These are phyloP conservation scores for Skeletonema grethae DNA, from an alignment of 108 stramenopile species.

Conservation along the genomic window DNA sequence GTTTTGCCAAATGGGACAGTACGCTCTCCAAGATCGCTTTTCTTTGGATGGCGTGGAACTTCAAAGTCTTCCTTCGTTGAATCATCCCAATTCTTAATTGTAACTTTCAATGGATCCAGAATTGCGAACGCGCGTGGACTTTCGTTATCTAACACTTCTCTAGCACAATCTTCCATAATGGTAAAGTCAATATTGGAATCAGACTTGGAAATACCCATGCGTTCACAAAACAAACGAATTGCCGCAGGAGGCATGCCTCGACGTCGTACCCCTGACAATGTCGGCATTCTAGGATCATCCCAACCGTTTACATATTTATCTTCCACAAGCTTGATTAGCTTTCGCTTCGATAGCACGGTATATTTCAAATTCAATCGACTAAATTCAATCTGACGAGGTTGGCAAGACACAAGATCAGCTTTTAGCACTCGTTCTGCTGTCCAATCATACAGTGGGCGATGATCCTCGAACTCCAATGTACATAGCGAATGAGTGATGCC, in stretches of 20 bases:
- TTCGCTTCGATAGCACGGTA: slow-evolving; percentile 88
- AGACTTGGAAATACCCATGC: slow-evolving; percentile 89
- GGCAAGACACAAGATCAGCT: slow-evolving; percentile 58
- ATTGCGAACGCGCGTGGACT: slow-evolving; percentile 82
- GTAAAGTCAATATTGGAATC: slow-evolving; percentile 88
- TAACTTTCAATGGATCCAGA: slow-evolving; percentile 83
- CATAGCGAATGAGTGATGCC: slow-evolving; percentile 91
- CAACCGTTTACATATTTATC: slow-evolving; percentile 79
- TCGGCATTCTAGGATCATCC: slow-evolving; percentile 91
- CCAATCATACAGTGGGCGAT: slow-evolving; percentile 94
- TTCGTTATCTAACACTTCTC: slow-evolving; percentile 83
- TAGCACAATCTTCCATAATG: slow-evolving; percentile 83
- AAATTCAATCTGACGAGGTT: slow-evolving; percentile 92
- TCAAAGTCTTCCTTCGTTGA: slow-evolving; percentile 63
- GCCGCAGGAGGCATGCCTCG: slow-evolving; percentile 88
- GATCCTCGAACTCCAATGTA: slow-evolving; percentile 93
- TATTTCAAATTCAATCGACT: slow-evolving; percentile 90
- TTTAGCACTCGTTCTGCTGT: slow-evolving; percentile 76
- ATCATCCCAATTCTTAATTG: slow-evolving; percentile 84
- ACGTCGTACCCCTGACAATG: slow-evolving; percentile 82
- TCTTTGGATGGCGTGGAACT: slow-evolving; percentile 86
- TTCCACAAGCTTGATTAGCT: slow-evolving; percentile 87
- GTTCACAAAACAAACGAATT: slow-evolving; percentile 84
- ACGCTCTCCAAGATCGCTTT: slow-evolving; percentile 71
- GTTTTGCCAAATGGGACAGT: slow-evolving; percentile 80